Base-by-base conservation (phyloP, 768 basidiomycete genomes). In the Lanmaoa pseudosensibilis region DNA sequence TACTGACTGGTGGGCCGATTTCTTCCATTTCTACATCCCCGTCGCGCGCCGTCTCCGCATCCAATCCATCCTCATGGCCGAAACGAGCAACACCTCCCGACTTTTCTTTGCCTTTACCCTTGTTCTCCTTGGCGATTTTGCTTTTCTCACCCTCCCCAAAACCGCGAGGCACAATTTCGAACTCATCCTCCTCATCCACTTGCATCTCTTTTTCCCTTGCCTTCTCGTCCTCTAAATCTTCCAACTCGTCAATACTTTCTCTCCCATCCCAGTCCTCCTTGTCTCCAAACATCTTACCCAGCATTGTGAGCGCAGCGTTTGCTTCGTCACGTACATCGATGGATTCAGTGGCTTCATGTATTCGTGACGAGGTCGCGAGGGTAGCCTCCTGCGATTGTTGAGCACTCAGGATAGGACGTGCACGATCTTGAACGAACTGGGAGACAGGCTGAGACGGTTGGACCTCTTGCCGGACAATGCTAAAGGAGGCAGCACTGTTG, bases 171-270 rank as follows among this genome's bases (percentile, higher is more conserved):
- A 69, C 53, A 12, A 58, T 44, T 37, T 70, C 66, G 3, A 68
- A 38, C 2, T 57, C 58, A 39, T 70, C 70, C 7, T 68, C 73
- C 4, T 68, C 73, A 6, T 66, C 68, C 25, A 54, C 37, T 10
- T 45, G 44, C 34, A 50, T 48, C 19, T 30, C 36, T 11, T 16
- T 32, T 3, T 10, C 44, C 13, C n/a, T 39, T 21, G 2, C 25
- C 11, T 30, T 46, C 70, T 34, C 38, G 69, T 73, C 25, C 70
- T 74, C 60, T 4, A 50, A 16, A 19, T 34, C 49, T 50, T 85
- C 84, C 39, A 83, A 69, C 27, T 85, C 86, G 1, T 83, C 81
- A 4, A 83, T 70, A 56, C 79, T 83, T 66, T 88, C 87, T 23
- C 69, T 69, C 7, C 81, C 85, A 3, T 76, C 78, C 88, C 88